phyloP scores from a whole-genome alignment of 305 asterid genomes.

The Withania somnifera region DNA sequence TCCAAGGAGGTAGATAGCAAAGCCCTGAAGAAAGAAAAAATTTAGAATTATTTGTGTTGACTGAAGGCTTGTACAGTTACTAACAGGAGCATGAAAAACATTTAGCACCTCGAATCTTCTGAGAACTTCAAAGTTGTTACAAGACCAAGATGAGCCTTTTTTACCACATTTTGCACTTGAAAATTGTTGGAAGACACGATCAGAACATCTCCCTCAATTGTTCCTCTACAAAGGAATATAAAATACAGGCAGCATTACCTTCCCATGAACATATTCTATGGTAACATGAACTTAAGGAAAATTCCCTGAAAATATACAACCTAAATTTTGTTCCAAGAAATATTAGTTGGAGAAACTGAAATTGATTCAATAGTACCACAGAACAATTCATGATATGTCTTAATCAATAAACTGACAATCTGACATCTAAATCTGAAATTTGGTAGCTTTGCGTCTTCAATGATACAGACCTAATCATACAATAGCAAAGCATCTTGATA shows the following conservation, averaged over 20 bases:
- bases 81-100: background rate
- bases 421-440: background rate
- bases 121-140: slow-evolving; percentile 77
- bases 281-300: background rate
- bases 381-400: background rate
- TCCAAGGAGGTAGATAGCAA: slow-evolving; percentile 75
- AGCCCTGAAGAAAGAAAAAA: slow-evolving; percentile 36
- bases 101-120: slow-evolving; percentile 68
- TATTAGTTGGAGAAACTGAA: background rate
- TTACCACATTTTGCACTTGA: slow-evolving; percentile 44
- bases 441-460: background rate
- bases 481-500: background rate
- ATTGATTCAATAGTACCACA: background rate
- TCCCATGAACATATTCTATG: background rate
- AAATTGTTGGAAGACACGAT: slow-evolving; percentile 39
- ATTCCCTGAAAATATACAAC: background rate
- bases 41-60: background rate
- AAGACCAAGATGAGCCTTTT: slow-evolving; percentile 88
- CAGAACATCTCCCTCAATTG: slow-evolving; percentile 60
- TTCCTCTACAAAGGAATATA: slow-evolving; percentile 58
- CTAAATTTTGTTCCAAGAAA: background rate
- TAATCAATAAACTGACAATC: background rate
- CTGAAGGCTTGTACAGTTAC: background rate
- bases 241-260: background rate
- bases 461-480: background rate